phyloP scores from a whole-genome alignment of 129 eudicot species.

The Arctium lappa region DNA sequence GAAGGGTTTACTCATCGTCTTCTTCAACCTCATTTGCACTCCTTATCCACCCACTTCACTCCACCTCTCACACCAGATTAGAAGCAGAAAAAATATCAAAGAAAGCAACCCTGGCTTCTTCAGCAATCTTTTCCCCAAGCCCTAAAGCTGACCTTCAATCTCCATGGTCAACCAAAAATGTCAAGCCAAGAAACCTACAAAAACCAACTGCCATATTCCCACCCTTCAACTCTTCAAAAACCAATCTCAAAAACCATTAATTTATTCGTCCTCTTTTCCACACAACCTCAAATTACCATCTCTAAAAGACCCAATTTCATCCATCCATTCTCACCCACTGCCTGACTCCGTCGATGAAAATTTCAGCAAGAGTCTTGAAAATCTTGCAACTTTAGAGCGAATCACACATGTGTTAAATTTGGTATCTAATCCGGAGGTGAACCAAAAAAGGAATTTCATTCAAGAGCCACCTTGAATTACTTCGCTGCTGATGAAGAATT shows the following conservation, averaged over 20 bases:
- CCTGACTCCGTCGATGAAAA: conserved; percentile 58
- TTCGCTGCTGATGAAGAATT: conserved; percentile 47
- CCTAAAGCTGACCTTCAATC: conserved; percentile 54
- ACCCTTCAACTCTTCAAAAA: conserved; percentile 37
- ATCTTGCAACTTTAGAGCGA: conserved; percentile 41
- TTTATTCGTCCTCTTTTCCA: conserved; percentile 54
- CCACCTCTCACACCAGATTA: neutral
- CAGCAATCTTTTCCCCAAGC: conserved; percentile 58
- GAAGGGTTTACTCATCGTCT: conserved; percentile 47
- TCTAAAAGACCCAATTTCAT: conserved; percentile 33
- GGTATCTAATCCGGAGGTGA: conserved; percentile 17
- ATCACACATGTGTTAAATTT: conserved; percentile 40
- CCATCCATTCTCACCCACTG: conserved; percentile 43
- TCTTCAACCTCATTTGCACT: conserved; percentile 23
- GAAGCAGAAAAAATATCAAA: neutral
- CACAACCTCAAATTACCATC: conserved; percentile 1
- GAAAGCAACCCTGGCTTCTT: conserved; percentile 49
- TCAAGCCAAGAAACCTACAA: conserved; percentile 33
- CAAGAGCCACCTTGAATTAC: conserved; percentile 89
- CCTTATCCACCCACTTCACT: conserved; percentile 33
- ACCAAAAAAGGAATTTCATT: conserved; percentile 41
- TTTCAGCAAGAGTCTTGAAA: conserved; percentile 44
- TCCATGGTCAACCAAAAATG: conserved; percentile 44
- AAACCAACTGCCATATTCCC: conserved; percentile 33
- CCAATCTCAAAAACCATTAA: conserved; percentile 35